A percentile compares a stretch with the other conserved stretches of the same genome.
phyloP scores from a whole-genome alignment of 371 early-diverging fungal genomes.

The Lichtheimia hyalospora region DNA sequence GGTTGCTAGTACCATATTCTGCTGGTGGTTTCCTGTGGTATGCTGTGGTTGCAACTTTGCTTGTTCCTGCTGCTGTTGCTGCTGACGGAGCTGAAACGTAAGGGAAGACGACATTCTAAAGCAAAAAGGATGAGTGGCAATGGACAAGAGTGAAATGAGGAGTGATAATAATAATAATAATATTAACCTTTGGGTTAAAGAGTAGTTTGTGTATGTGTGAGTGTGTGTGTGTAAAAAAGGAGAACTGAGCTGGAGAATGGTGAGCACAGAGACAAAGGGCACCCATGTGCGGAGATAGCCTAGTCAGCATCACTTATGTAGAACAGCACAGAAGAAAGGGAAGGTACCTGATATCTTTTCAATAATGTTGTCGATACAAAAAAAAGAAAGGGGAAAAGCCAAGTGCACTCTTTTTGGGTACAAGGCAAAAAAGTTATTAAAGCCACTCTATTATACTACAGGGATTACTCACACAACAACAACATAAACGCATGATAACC shows the following conservation, averaged over 20 bases:
- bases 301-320: not conserved
- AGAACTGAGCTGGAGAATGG: not conserved
- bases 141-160: not conserved
- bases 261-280: conserved; percentile 2
- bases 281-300: not conserved
- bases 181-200: not conserved
- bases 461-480: too few species aligned
- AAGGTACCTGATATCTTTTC: not conserved
- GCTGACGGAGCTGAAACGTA: conserved; percentile 40
- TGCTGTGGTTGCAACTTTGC: not conserved
- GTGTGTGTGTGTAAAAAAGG: not conserved
- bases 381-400: not conserved
- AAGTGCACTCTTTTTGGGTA: not conserved
- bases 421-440: not conserved
- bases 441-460: too few species aligned
- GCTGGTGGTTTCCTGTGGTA: conserved; percentile 2
- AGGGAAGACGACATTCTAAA: conserved; percentile 44
- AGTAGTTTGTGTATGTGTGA: too few species aligned
- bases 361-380: not conserved
- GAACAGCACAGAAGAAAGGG: not conserved
- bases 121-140: not conserved
- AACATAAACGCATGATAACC: too few species aligned
- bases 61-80: conserved; percentile 14
- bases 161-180: too few species aligned
- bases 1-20: too few species aligned